These are phyloP conservation scores for Hygrocybe coccinea DNA, from an alignment of 768 basidiomycete genomes.

Conservation along the genomic window DNA sequence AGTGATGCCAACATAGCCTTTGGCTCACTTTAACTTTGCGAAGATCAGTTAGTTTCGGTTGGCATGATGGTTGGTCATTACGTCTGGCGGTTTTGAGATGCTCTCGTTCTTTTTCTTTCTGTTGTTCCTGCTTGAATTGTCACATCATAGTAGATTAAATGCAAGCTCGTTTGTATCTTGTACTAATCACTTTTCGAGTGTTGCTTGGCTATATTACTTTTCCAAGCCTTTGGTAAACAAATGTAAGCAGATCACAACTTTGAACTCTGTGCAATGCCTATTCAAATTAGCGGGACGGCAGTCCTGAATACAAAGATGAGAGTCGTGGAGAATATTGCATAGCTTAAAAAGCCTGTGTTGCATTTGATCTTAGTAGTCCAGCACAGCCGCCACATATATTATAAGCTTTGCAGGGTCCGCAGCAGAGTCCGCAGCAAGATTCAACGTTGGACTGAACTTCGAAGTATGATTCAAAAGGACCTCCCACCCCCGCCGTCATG, in stretches of 20 bases:
- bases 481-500: neutral
- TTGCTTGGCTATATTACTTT: too few relatives aligned
- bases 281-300: too few relatives aligned
- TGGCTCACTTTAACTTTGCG: neutral
- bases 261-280: too few relatives aligned
- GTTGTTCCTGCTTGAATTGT: neutral
- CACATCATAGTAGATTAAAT: neutral
- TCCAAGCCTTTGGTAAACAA: neutral
- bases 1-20: neutral
- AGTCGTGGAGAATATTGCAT: too few relatives aligned
- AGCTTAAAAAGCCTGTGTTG: too few relatives aligned
- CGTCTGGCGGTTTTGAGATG: neutral
- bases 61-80: neutral
- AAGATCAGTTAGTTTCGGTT: neutral
- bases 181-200: neutral
- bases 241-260: too few relatives aligned
- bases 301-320: too few relatives aligned
- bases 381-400: neutral
- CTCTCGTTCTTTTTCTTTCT: neutral
- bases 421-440: too few relatives aligned
- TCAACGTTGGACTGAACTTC: neutral
- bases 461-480: neutral
- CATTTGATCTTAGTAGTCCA: too few relatives aligned
- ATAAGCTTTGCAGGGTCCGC: neutral
- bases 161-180: neutral